A percentile compares a stretch with the other conserved stretches of the same genome.
phyloP scores from a whole-genome alignment of 1,139 yeast species.

The Suhomyces anneliseae region DNA sequence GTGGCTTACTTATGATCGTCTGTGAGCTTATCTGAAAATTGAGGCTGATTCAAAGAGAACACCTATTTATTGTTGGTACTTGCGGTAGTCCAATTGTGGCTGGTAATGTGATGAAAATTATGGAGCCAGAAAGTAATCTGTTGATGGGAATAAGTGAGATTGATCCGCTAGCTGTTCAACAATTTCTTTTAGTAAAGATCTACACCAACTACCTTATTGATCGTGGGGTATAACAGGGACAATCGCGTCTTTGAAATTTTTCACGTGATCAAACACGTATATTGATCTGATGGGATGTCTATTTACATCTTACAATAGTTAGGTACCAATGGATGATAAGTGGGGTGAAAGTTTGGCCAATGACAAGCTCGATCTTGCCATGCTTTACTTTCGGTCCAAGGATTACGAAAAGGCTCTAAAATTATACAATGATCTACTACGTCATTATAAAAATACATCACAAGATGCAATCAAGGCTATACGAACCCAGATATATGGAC shows the following conservation, averaged over 20 bases:
- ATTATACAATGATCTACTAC: conserved; percentile 13
- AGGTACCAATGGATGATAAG: conserved; percentile 1
- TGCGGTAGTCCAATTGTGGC: too few species aligned
- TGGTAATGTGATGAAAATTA: too few species aligned
- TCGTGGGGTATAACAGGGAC: background rate
- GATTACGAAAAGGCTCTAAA: conserved; percentile 30
- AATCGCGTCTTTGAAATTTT: background rate
- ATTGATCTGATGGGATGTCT: background rate
- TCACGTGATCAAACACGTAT: background rate
- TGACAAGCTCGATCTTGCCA: conserved; percentile 34
- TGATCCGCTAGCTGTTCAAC: too few species aligned
- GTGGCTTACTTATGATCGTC: background rate
- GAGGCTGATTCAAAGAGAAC: too few species aligned
- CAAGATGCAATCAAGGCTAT: conserved; percentile 17
- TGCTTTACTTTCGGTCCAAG: conserved; percentile 32
- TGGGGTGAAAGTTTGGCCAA: conserved; percentile 21
- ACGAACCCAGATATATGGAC: conserved; percentile 19
- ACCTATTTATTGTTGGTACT: too few species aligned
- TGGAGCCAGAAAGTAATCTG: too few species aligned
- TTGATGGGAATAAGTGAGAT: too few species aligned
- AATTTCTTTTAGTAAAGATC: background rate
- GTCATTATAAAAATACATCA: conserved; percentile 17
- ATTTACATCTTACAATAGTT: background rate
- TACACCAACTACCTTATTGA: background rate
- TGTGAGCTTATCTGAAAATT: too few species aligned